Conservation (phyloP, 2,329 filamentous ascomycete genomes). For the Pseudopithomyces chartarum region DNA sequence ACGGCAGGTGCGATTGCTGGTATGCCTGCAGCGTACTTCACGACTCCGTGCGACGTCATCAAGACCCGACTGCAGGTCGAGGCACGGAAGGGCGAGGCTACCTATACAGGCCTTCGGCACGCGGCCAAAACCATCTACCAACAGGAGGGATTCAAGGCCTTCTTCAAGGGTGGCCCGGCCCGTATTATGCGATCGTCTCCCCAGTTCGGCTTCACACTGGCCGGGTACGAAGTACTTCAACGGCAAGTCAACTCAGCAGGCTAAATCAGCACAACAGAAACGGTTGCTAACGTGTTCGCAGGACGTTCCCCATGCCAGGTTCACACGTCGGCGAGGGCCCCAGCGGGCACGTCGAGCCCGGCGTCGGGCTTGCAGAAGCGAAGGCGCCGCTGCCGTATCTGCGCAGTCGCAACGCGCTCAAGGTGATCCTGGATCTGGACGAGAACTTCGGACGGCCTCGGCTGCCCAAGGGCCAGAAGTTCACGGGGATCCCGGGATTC, state of each 20-base stretch:
- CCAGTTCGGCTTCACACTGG: slow-evolving; percentile 97
- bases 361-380: slow-evolving; percentile 67
- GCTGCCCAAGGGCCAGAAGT: slow-evolving; percentile 52
- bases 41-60: slow-evolving; percentile 97
- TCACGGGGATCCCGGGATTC: slow-evolving; percentile 44
- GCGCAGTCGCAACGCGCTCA: slow-evolving; percentile 85
- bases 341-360: slow-evolving; percentile 65
- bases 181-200: slow-evolving; percentile 94
- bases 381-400: slow-evolving; percentile 68
- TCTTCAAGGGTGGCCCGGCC: slow-evolving; percentile 98
- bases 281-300: slow-evolving; percentile 4
- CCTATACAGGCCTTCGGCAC: slow-evolving; percentile 86
- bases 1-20: slow-evolving; percentile 85
- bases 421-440: slow-evolving; percentile 93
- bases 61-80: slow-evolving; percentile 98
- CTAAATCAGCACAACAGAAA: neutral
- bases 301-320: slow-evolving; percentile 76
- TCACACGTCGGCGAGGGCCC: slow-evolving; percentile 54
- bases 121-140: slow-evolving; percentile 81
- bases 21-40: slow-evolving; percentile 74
- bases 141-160: slow-evolving; percentile 93
- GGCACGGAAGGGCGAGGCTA: slow-evolving; percentile 89
- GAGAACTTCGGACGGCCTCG: slow-evolving; percentile 84
- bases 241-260: slow-evolving; percentile 44
- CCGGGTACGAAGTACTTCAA: slow-evolving; percentile 92